These are phyloP conservation scores for Myxozyma nipponensis DNA, from an alignment of 805 yeast species.

Conservation along the genomic window DNA sequence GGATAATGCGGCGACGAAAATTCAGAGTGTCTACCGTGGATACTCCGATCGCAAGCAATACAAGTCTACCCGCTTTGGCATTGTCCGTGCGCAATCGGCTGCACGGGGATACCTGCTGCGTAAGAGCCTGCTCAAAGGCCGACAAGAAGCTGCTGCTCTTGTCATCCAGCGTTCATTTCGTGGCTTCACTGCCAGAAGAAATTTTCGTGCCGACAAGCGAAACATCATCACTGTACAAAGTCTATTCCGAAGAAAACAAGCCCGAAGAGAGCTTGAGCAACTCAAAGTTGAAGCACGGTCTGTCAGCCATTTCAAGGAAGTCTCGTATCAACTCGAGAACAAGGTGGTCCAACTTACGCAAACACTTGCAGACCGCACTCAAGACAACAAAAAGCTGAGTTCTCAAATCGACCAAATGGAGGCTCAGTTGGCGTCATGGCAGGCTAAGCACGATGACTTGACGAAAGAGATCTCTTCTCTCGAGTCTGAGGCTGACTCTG, in stretches of 20 bases:
- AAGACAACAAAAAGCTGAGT: constrained; percentile 72
- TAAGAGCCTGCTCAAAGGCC: constrained; percentile 46
- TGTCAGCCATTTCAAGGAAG: constrained; percentile 83
- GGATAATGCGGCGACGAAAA: constrained; percentile 56
- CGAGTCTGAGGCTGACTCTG: constrained; percentile 30
- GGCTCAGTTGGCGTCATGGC: constrained; percentile 33
- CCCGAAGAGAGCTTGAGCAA: constrained; percentile 57
- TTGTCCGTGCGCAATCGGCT: constrained; percentile 56
- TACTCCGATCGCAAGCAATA: constrained; percentile 49
- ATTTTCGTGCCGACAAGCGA: constrained; percentile 45
- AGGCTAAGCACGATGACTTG: constrained; percentile 31
- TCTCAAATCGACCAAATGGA: constrained; percentile 49
- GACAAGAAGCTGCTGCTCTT: constrained; percentile 61
- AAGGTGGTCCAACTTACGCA: constrained; percentile 96
- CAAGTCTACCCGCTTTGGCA: constrained; percentile 49
- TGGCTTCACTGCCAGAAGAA: constrained; percentile 58
- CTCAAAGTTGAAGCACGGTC: constrained; percentile 88
- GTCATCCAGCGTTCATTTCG: constrained; percentile 71
- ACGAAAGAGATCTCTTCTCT: constrained; percentile 31
- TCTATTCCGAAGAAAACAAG: constrained; percentile 69
- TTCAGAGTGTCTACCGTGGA: constrained; percentile 61
- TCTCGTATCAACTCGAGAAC: constrained; percentile 88
- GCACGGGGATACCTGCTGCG: constrained; percentile 52
- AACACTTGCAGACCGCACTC: constrained; percentile 69
- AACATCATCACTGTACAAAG: constrained; percentile 74